phyloP scores from a whole-genome alignment of 164 flowering plant species.

The Protea cynaroides region DNA sequence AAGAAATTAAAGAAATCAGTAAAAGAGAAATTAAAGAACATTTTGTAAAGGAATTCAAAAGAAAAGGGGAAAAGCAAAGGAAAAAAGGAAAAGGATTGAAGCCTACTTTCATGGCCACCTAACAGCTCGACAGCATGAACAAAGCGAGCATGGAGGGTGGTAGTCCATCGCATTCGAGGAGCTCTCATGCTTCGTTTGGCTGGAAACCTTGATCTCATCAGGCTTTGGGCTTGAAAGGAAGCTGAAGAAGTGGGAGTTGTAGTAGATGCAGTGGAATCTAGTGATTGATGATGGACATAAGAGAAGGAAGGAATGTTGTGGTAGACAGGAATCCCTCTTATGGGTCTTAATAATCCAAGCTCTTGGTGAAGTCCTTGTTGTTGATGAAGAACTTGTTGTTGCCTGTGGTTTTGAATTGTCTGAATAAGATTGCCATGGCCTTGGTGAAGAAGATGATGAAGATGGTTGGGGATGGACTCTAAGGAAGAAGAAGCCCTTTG shows the following conservation, averaged over 20 bases:
- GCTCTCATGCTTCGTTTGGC: conserved; percentile 83
- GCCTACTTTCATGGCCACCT: conserved; percentile 98
- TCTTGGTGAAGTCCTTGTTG: conserved; percentile 31
- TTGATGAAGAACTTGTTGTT: conserved; percentile 20
- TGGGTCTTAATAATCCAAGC: conserved; percentile 59
- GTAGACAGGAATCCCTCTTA: conserved; percentile 87
- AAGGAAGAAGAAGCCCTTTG: conserved; percentile 23
- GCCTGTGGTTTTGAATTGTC: conserved; percentile 7
- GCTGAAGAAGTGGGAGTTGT: conserved; percentile 19
- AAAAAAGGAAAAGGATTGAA: neutral
- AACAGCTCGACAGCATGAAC: conserved; percentile 95
- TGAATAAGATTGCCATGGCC: conserved; percentile 16
- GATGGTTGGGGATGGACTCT: conserved; percentile 15
- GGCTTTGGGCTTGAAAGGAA: conserved; percentile 27
- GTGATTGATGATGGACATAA: conserved; percentile 27
- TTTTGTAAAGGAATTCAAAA: neutral
- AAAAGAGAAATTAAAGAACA: neutral
- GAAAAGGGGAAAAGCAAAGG: neutral
- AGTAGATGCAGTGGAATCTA: conserved; percentile 19
- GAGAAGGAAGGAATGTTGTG: conserved; percentile 44
- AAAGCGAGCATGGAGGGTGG: conserved; percentile 88
- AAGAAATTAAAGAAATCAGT: neutral
- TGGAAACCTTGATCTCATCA: conserved; percentile 77
- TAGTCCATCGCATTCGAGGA: conserved; percentile 98
- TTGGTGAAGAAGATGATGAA: conserved; percentile 19